Evolutionary conservation across 2,329 filamentous ascomycete genomes (phyloP).

Genomic region (Biscogniauxia mediterranea): DNA sequence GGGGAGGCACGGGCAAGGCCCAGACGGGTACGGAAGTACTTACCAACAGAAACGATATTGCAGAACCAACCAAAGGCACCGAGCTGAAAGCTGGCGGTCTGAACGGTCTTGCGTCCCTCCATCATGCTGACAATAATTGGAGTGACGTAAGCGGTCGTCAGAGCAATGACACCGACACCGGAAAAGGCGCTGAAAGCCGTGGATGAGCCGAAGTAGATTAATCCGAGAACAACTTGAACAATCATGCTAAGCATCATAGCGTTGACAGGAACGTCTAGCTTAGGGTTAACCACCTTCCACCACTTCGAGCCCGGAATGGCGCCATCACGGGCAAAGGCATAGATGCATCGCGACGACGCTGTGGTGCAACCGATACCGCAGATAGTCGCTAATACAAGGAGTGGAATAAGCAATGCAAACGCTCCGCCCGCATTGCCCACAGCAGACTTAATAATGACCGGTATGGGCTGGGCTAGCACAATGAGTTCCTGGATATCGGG

Average conservation of each 20-base stretch:
- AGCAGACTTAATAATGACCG: conserved; percentile 61
- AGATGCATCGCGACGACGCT: conserved; percentile 64
- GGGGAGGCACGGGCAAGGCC: conserved; percentile 5
- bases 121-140: conserved; percentile 65
- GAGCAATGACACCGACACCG: conserved; percentile 66
- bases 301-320: conserved; percentile 61
- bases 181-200: conserved; percentile 73
- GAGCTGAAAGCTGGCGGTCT: conserved; percentile 57
- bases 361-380: conserved; percentile 70
- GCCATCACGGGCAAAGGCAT: conserved; percentile 69
- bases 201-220: conserved; percentile 68
- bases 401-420: conserved; percentile 61
- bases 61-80: conserved; percentile 59
- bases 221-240: conserved; percentile 60
- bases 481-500: conserved; percentile 59
- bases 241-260: conserved; percentile 71
- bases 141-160: conserved; percentile 66
- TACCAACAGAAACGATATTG: conserved; percentile 65
- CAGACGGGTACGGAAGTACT: conserved; percentile 27
- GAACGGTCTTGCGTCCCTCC: conserved; percentile 58
- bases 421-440: conserved; percentile 60
- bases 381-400: conserved; percentile 64
- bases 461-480: conserved; percentile 59
- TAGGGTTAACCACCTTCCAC: conserved; percentile 62
- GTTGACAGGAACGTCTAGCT: conserved; percentile 64